phyloP scores from a whole-genome alignment of 169 alveolate genomes.

The Ichthyophthirius multifiliis region DNA sequence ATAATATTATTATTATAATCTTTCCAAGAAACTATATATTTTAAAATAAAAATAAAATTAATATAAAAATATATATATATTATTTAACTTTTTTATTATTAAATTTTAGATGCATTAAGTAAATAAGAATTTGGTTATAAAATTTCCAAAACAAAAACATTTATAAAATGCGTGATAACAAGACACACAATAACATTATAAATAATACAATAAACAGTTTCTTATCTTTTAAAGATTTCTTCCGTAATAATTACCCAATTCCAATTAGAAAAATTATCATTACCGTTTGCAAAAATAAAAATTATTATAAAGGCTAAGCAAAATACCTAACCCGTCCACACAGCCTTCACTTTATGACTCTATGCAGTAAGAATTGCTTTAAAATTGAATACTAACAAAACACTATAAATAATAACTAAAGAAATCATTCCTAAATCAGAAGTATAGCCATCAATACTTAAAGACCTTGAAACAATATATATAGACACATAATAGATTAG shows the following conservation, averaged over 20 bases:
- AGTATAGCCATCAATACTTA: not conserved
- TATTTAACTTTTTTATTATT: not conserved
- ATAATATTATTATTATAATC: not conserved
- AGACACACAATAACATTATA: not conserved
- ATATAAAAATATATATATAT: not conserved
- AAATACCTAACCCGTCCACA: not conserved
- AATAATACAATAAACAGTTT: not conserved
- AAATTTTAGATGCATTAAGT: not conserved
- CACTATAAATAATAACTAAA: constrained; percentile 1
- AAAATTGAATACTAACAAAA: constrained; percentile 1
- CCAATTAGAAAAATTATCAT: not conserved
- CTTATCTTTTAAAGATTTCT: not conserved
- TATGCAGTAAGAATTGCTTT: not conserved
- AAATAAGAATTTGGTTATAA: not conserved
- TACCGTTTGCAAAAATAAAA: not conserved
- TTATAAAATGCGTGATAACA: not conserved
- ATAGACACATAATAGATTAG: constrained; percentile 3
- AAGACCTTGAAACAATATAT: constrained; percentile 19
- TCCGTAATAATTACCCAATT: not conserved
- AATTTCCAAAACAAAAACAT: not conserved
- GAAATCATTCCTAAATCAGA: constrained; percentile 28
- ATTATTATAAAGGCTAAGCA: not conserved
- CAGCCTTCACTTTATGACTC: not conserved
- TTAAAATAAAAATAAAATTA: not conserved
- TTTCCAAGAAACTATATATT: not conserved